Base-by-base conservation (phyloP, 768 basidiomycete species). In the Tricholoma sp. region DNA sequence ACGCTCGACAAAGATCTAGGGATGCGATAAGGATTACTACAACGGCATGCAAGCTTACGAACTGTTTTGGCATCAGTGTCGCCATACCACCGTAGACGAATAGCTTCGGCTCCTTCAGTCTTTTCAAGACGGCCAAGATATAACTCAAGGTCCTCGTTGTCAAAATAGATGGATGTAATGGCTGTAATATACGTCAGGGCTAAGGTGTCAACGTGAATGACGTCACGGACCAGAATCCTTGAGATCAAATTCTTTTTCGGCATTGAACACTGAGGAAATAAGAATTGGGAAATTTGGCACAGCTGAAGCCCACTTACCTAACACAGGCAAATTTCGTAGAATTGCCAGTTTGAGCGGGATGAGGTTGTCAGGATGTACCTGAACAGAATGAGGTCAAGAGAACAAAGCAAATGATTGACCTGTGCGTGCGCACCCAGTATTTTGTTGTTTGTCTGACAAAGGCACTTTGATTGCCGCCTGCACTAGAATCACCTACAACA, bases 361-460 rank as follows among this genome's bases (percentile, higher is more conserved):
- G 37, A 97, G 82, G 67, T 98, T 98, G 69, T 98, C 96, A 1
- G 89, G 89, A 69, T 98, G 96, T 2, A 96, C 81, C 81, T 82
- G 54, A 16, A 22, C 18, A 34, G 7, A 2, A 11, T 37, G 6
- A 22, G 29, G 46, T 1, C 19, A 22, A 32, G 2, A 5, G 18
- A 49, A 32, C 18, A 22, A 19, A 37, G 32, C 21, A 10, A 32
- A n/a, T n/a, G 16, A 64, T 71, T 52, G 68, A 50, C 47, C 27
- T 18, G n/a, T 29, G 6, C 8, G 29, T 29, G 4, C 47, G 27
- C 47, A 91, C 96, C 97, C 97, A 99, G 67, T 99, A 99, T 70
- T 99, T 99, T 10, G 97, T 98, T 32, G 97, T 99, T 72, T 97
- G 94, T 39, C 97, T 75, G n/a, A 98, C 91, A 66, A 99, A 99